These are phyloP conservation scores for Populus pruinosa DNA, from an alignment of 345 rosid genomes.

Conservation along the genomic window DNA sequence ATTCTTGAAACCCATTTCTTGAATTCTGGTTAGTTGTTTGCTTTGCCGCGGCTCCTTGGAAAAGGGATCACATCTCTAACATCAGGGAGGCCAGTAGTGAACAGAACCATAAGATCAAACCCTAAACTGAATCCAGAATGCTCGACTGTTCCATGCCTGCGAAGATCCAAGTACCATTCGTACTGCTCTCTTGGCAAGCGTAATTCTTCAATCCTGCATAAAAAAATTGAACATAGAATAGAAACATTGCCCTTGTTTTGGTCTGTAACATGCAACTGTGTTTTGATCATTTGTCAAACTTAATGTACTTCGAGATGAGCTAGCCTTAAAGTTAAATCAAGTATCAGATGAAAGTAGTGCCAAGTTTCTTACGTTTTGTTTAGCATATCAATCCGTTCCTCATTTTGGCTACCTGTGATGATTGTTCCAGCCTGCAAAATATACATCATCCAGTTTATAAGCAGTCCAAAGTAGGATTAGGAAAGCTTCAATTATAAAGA, in stretches of 20 bases:
- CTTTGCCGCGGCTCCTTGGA: slow-evolving; percentile 58
- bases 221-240: neutral
- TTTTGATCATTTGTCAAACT: no score
- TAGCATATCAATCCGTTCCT: slow-evolving; percentile 59
- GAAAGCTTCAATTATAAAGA: neutral
- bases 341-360: neutral
- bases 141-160: slow-evolving; percentile 71
- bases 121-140: slow-evolving; percentile 71
- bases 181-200: slow-evolving; percentile 50
- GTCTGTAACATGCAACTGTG: neutral
- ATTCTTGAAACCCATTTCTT: neutral
- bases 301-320: no score
- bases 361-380: slow-evolving; percentile 38
- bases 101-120: slow-evolving; percentile 72
- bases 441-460: neutral
- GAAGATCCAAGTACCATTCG: slow-evolving; percentile 82
- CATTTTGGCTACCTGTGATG: slow-evolving; percentile 76
- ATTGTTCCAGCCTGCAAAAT: slow-evolving; percentile 61
- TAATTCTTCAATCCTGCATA: slow-evolving; percentile 53
- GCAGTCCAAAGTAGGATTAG: neutral
- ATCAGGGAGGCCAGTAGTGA: slow-evolving; percentile 62
- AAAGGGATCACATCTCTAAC: slow-evolving; percentile 82
- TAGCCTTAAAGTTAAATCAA: no score
- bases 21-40: slow-evolving; percentile 30
- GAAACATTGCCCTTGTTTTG: neutral